Evolutionary conservation across 2,329 filamentous ascomycete genomes (phyloP).

Genomic region (Zymoseptoria brevis): DNA sequence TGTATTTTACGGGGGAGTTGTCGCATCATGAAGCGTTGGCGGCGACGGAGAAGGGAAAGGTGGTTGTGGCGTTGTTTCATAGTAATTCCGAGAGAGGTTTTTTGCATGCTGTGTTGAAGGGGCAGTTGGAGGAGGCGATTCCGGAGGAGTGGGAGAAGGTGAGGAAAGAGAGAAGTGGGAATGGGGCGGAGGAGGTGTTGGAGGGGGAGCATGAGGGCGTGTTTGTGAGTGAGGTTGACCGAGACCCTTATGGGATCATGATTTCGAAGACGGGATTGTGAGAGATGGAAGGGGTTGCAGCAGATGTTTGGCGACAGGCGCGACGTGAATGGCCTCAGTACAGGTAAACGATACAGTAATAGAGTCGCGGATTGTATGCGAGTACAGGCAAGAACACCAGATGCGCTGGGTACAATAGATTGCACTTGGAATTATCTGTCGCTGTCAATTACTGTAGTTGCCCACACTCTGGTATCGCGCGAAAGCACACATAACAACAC

Average conservation of each 20-base stretch:
- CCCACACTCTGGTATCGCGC: neutral
- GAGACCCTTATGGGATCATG: constrained; percentile 81
- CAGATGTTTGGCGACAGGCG: too few relatives aligned
- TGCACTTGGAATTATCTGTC: neutral
- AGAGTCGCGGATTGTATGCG: neutral
- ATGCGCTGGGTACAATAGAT: neutral
- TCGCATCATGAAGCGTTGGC: constrained; percentile 85
- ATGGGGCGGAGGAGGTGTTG: constrained; percentile 41
- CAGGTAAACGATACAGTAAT: too few relatives aligned
- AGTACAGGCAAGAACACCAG: too few relatives aligned
- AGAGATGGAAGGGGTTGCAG: too few relatives aligned
- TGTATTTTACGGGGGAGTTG: constrained; percentile 87
- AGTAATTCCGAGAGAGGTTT: constrained; percentile 88
- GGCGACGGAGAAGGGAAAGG: constrained; percentile 74
- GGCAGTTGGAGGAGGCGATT: constrained; percentile 55
- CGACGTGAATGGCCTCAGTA: too few relatives aligned
- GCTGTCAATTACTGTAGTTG: neutral
- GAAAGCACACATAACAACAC: neutral
- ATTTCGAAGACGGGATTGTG: constrained; percentile 30
- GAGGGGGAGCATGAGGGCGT: constrained; percentile 53
- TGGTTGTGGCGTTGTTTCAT: constrained; percentile 80
- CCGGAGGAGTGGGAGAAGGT: constrained; percentile 45
- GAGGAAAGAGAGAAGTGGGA: constrained; percentile 35
- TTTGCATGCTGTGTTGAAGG: constrained; percentile 61
- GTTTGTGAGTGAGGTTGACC: constrained; percentile 68